These are phyloP conservation scores for Choiromyces venosus DNA, from an alignment of 495 filamentous ascomycete genomes.

Conservation along the genomic window DNA sequence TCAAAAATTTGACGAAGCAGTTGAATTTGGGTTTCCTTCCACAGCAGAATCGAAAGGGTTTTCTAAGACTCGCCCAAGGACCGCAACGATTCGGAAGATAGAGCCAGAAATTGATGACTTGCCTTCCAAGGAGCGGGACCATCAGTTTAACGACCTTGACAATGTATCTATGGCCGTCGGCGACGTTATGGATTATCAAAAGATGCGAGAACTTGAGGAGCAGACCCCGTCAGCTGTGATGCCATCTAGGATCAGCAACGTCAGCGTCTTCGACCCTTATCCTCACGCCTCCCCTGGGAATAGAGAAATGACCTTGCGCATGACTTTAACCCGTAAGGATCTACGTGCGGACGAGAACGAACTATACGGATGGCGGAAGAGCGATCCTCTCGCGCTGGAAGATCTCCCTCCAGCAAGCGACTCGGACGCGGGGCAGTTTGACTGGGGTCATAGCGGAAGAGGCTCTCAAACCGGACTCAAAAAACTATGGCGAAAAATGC, in stretches of 20 bases:
- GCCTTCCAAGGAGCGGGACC: conserved; percentile 20
- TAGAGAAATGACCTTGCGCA: conserved; percentile 88
- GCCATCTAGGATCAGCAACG: conserved; percentile 38
- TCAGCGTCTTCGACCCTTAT: conserved; percentile 44
- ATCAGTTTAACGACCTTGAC: conserved; percentile 25
- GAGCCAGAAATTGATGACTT: conserved; percentile 28
- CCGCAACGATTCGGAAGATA: conserved; percentile 33
- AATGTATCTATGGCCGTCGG: conserved; percentile 15
- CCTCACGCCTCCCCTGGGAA: conserved; percentile 55
- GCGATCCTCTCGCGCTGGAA: conserved; percentile 53
- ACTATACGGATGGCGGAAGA: conserved; percentile 55
- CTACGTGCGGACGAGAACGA: conserved; percentile 63
- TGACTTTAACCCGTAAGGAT: conserved; percentile 89
- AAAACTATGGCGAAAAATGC: conserved; percentile 36
- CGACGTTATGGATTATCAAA: conserved; percentile 23
- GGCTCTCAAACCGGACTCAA: conserved; percentile 32
- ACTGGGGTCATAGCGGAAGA: conserved; percentile 31
- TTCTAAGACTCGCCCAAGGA: conserved; percentile 30
- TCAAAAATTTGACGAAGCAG: conserved; percentile 90
- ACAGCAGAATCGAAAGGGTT: conserved; percentile 44
- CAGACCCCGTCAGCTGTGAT: conserved; percentile 15
- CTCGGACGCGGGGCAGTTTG: conserved; percentile 42
- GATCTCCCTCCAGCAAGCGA: conserved; percentile 50
- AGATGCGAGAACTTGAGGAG: conserved; percentile 17
- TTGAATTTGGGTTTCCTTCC: conserved; percentile 88